Evolutionary conservation across 257 asterid species (phyloP), one percentile per base, ranked within the genome.

Genomic region (Lycium ferocissimum): DNA sequence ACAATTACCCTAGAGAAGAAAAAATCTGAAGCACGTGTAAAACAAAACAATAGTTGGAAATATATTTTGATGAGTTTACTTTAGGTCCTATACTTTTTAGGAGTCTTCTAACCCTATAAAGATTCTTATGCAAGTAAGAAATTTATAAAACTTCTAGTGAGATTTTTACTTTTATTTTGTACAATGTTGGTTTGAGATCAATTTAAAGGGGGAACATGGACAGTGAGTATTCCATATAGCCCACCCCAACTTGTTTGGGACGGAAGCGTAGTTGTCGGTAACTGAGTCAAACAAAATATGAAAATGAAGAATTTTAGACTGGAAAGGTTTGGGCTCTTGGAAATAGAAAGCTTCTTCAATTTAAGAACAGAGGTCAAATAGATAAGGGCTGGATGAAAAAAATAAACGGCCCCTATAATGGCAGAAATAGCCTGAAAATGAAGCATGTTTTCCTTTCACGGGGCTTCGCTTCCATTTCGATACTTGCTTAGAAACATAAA

Each of bases 291-390:
- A 66, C 14, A 33, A 66, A 66, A 13, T 66, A 11, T 33, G 75
- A 66, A 66, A 59, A 26, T 26, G 33, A 26, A 26, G 33, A 26
- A 26, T 26, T 26, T 26, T 26, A 26, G 33, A 26, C 33, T 26
- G 33, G 33, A 26, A 26, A 51, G 45, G 26, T 26, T 20, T 26
- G 63, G 12, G 8, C 63, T 14, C 22, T 6, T 53, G 63, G 12
- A 51, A 3, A 76, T 3, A 0, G 47, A 51, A 51, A 49, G 14
- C 26, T 14, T 76, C 82, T 76, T 53, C 63, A 76, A 12, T 49
- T 22, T 76, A 76, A 26, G 45, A 76, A 76, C 62, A 22, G 14
- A 13, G 40, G 81, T 76, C 81, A 51, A 76, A 13, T 75, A 75
- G 81, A 35, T 35, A 45, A 26, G 15, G 14, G 37, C 1, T 49